A percentile compares a stretch with the other conserved stretches of the same genome.
Conservation (phyloP, 2,329 filamentous ascomycete genomes). For the Fusarium acutatum region DNA sequence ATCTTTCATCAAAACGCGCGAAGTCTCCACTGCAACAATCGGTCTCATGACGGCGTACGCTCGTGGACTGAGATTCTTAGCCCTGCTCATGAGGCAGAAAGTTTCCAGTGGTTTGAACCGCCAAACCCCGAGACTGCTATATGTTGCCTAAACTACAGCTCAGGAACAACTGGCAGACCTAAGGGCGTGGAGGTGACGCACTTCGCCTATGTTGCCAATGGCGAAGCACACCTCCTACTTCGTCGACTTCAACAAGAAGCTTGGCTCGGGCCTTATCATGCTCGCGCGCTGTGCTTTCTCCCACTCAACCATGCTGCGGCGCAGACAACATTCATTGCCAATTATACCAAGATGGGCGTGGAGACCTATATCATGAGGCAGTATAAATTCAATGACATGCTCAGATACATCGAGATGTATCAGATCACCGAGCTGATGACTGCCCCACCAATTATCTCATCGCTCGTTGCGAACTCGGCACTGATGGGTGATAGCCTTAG, state of each 20-base stretch:
- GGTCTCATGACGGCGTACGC: neutral
- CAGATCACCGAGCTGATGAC: neutral
- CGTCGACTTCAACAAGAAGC: neutral
- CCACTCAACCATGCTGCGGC: neutral
- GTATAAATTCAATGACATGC: neutral
- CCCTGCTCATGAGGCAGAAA: no score
- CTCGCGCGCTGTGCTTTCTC: neutral
- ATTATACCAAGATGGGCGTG: neutral
- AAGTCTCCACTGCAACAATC: fast-evolving
- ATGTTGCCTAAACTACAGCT: neutral
- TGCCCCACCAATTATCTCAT: neutral
- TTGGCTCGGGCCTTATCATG: neutral
- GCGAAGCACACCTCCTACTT: neutral
- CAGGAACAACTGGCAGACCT: neutral
- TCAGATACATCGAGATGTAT: neutral
- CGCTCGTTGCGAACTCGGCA: neutral
- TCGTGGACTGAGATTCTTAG: neutral
- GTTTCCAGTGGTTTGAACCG: neutral
- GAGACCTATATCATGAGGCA: neutral
- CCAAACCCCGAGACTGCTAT: neutral
- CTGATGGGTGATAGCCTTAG: neutral
- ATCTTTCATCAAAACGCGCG: neutral
- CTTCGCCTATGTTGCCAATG: neutral
- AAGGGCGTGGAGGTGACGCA: neutral
- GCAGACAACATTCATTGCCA: neutral